Evolutionary conservation across 352 stramenopile species (phyloP).

Genomic region (Pythium phragmitis): DNA sequence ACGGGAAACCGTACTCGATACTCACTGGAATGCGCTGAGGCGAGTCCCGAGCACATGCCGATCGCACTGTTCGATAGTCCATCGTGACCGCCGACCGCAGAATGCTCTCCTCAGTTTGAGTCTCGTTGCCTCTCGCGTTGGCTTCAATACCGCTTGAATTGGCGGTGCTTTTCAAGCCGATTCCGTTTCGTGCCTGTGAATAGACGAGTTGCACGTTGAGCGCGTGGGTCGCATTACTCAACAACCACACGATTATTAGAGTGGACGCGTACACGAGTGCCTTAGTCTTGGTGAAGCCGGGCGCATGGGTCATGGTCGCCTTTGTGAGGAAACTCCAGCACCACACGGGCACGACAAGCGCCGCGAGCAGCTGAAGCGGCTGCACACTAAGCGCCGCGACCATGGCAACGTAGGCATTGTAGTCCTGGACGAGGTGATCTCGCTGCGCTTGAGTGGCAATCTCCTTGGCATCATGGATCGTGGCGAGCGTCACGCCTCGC

Average conservation of each 20-base stretch:
- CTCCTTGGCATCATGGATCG: constrained; percentile 1
- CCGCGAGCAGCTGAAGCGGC: constrained; percentile 47
- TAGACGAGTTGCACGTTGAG: constrained; percentile 47
- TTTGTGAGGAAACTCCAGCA: constrained; percentile 57
- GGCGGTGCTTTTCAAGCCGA: background rate
- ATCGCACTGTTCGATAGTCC: constrained; percentile 15
- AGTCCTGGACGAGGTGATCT: constrained; percentile 23
- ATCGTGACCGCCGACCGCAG: constrained; percentile 36
- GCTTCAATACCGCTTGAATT: constrained; percentile 9
- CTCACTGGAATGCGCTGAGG: constrained; percentile 39
- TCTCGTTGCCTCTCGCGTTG: background rate
- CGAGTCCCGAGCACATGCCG: constrained; percentile 40
- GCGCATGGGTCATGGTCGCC: constrained; percentile 42
- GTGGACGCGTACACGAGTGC: constrained; percentile 26
- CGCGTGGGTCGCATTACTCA: constrained; percentile 63
- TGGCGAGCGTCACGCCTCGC: constrained; percentile 13
- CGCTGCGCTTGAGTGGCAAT: constrained; percentile 1
- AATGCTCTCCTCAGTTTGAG: constrained; percentile 13
- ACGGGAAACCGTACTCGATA: constrained; percentile 55
- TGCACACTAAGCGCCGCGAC: constrained; percentile 37
- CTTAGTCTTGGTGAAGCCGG: constrained; percentile 25
- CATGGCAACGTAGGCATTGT: constrained; percentile 40
- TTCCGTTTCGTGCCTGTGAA: background rate
- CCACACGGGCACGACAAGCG: constrained; percentile 47
- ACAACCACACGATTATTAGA: constrained; percentile 47